A percentile compares a stretch with the other conserved stretches of the same genome.
Evolutionary conservation across 2,329 filamentous ascomycete genomes (phyloP).

Genomic region (Phialophora tarda): DNA sequence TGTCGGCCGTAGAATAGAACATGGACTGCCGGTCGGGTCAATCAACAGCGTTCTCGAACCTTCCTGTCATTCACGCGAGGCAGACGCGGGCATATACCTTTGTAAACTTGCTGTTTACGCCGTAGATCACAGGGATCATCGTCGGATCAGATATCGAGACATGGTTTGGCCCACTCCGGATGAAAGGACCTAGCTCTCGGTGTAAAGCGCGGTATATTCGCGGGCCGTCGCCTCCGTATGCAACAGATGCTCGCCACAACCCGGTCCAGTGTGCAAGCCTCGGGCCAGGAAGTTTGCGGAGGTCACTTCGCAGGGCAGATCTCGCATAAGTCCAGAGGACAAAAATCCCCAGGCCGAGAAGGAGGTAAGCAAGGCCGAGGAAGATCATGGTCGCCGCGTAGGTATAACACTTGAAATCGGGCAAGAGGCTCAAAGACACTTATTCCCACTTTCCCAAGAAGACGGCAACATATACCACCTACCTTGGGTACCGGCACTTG

Average conservation of each 20-base stretch:
- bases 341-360: not conserved
- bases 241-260: conserved; percentile 70
- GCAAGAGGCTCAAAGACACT: not conserved
- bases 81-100: conserved; percentile 9
- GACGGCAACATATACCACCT: not conserved
- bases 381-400: not conserved
- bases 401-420: not conserved
- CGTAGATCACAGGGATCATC: conserved; percentile 25
- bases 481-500: not conserved
- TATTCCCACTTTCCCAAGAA: not conserved
- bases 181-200: conserved; percentile 27
- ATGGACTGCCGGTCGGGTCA: conserved; percentile 5
- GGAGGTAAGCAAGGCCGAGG: not conserved
- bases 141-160: conserved; percentile 28
- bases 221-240: conserved; percentile 67
- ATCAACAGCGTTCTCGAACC: not conserved
- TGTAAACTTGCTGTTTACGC: conserved; percentile 19
- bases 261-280: conserved; percentile 5
- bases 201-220: conserved; percentile 22
- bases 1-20: conserved; percentile 15
- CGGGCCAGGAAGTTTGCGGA: not conserved
- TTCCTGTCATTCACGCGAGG: too few relatives aligned
- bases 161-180: conserved; percentile 31
- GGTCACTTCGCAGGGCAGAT: not conserved
- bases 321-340: not conserved